Evolutionary conservation across 1,284 basidiomycete species (phyloP).

Genomic region (Mycena citricolor): DNA sequence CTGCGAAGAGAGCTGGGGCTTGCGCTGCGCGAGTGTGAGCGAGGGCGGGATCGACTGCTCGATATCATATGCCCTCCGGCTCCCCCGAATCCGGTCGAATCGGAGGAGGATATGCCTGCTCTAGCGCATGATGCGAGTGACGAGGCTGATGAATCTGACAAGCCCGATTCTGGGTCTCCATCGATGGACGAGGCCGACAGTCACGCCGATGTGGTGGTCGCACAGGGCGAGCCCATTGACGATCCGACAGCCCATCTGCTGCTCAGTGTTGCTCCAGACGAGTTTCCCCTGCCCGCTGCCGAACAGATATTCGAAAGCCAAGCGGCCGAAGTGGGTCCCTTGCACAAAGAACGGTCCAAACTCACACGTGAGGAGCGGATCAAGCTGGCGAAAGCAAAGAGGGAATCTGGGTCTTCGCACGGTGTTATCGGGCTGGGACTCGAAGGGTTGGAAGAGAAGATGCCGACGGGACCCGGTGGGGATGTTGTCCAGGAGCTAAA

Average conservation of each 20-base stretch:
- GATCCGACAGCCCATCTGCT: conserved; percentile 60
- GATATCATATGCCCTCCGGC: conserved; percentile 51
- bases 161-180: too few relatives aligned
- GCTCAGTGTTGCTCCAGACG: conserved; percentile 45
- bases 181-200: conserved; percentile 34
- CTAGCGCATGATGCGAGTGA: conserved; percentile 46
- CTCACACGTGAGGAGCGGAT: conserved; percentile 74
- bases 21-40: conserved; percentile 75
- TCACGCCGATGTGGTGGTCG: conserved; percentile 26
- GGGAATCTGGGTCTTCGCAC: conserved; percentile 50
- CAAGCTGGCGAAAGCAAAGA: conserved; percentile 49
- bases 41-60: conserved; percentile 63
- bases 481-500: conserved; percentile 82
- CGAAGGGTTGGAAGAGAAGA: conserved; percentile 34
- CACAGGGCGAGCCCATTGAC: conserved; percentile 38
- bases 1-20: conserved; percentile 72
- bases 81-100: conserved; percentile 36
- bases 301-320: conserved; percentile 80
- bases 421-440: conserved; percentile 16
- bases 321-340: conserved; percentile 39
- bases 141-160: conserved; percentile 53
- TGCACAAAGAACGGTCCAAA: conserved; percentile 56
- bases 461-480: conserved; percentile 75
- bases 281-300: conserved; percentile 59
- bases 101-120: conserved; percentile 48